Base-by-base conservation (phyloP, 345 rosid genomes). In the Trapa bicornis region DNA sequence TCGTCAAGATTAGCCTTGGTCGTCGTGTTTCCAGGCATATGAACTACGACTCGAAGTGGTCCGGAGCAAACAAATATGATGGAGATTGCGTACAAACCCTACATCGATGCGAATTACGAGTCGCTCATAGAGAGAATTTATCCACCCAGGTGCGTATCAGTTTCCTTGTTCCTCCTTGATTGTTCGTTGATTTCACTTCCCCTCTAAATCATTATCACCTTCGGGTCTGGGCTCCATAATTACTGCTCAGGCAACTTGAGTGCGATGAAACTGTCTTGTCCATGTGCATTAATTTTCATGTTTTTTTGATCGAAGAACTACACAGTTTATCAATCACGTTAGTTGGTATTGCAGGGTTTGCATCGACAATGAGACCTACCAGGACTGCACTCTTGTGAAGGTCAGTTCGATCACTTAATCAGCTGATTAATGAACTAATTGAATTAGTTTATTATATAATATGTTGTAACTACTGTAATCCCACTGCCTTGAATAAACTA, bases 371-470 rank as follows among this genome's bases (percentile, higher is more conserved):
- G 89, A 94, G 16, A 16, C 91, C 58, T 85, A 62, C 80, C 81
- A 72, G 53, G 83, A 85, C 71, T 85, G 97, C 78, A 91, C 99
- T 52, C 91, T 94, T 62, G 86, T 91, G 47, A 94, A 91, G 97
- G 99, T 93, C 13, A 62, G 66, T 48, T 65, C 0, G 5, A 50
- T 50, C 22, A 4, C 29, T 22, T 57, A 56, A 56, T 6, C 3
- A 5, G 11, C 8, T n/a, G 11, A 57, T 57, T 29, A 9, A 57
- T 6, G 7, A 57, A 22, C 8, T 52, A 13, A 17, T 47, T 11
- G 16, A 11, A 47, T 47, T 47, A 15, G 3, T 47, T 11, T 47
- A 22, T 22, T 22, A 22, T 22, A 22, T 22, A 22, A 22, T 22
- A 47, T 11, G 43, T 1, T 41, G 43, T 41, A 11, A 47, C 14